A percentile compares a stretch with the other conserved stretches of the same genome.
These are phyloP conservation scores for Alternaria arborescens DNA, from an alignment of 2,329 filamentous ascomycete genomes.

Conservation along the genomic window DNA sequence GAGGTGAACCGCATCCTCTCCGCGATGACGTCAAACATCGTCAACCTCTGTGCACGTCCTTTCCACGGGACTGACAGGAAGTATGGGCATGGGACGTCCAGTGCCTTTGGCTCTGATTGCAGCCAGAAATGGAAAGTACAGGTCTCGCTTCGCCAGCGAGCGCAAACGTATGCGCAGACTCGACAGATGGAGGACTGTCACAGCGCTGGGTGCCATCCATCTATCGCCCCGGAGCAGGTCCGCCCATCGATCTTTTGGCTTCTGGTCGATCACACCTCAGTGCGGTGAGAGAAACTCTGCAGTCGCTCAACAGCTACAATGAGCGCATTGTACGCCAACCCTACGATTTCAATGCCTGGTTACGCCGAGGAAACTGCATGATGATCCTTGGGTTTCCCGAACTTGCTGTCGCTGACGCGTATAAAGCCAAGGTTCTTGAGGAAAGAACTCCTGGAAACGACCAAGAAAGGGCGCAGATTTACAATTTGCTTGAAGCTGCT, in stretches of 20 bases:
- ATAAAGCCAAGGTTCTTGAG: constrained; percentile 42
- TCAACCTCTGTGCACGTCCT: neutral
- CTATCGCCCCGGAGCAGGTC: neutral
- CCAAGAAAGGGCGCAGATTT: constrained; percentile 4
- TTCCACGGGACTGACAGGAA: neutral
- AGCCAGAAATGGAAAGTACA: neutral
- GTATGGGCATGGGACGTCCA: neutral
- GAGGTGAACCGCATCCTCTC: neutral
- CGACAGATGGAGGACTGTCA: neutral
- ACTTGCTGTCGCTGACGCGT: constrained; percentile 41
- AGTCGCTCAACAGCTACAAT: neutral
- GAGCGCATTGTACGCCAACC: neutral
- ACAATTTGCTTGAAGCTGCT: constrained; percentile 25
- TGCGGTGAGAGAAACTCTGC: neutral
- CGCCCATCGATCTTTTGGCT: neutral
- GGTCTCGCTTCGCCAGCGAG: neutral
- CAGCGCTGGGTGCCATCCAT: neutral
- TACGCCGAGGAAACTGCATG: neutral
- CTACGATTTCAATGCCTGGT: neutral
- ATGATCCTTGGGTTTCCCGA: constrained; percentile 36
- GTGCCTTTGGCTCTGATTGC: neutral
- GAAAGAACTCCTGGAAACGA: constrained; percentile 24
- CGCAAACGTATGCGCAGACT: neutral
- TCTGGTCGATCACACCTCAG: neutral
- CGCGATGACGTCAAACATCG: constrained; percentile 3